Evolutionary conservation across 1,284 basidiomycete species (phyloP).

Genomic region (Anthracocystis setariae): DNA sequence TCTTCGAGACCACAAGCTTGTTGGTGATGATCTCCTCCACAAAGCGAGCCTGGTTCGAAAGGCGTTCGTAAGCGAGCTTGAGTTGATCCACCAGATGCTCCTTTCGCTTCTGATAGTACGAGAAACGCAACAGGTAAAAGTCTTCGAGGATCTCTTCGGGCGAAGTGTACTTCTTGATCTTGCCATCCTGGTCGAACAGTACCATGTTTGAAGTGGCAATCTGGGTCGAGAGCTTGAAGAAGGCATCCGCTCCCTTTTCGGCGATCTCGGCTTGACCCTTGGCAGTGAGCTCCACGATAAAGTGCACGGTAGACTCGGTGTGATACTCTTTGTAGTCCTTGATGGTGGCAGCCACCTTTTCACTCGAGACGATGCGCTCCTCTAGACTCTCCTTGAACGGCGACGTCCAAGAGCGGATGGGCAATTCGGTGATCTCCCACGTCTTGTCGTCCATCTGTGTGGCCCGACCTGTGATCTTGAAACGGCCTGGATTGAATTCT

Average conservation of each 20-base stretch:
- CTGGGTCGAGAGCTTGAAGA: conserved; percentile 87
- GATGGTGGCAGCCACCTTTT: conserved; percentile 75
- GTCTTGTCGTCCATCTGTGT: conserved; percentile 85
- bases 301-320: conserved; percentile 91
- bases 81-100: conserved; percentile 82
- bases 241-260: conserved; percentile 85
- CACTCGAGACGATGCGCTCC: conserved; percentile 71
- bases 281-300: conserved; percentile 82
- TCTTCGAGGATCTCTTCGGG: conserved; percentile 94
- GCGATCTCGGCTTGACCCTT: conserved; percentile 87
- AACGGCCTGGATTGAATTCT: conserved; percentile 82
- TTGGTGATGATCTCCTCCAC: conserved; percentile 94
- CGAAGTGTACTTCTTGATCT: conserved; percentile 91
- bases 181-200: conserved; percentile 93
- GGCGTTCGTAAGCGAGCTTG: conserved; percentile 81
- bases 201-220: conserved; percentile 97
- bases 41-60: conserved; percentile 96
- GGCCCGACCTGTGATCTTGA: conserved; percentile 81
- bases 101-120: conserved; percentile 88
- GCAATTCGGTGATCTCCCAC: conserved; percentile 93
- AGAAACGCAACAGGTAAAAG: conserved; percentile 88
- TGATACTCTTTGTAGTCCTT: conserved; percentile 72
- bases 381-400: conserved; percentile 92
- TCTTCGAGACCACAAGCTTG: conserved; percentile 87
- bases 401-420: conserved; percentile 94